Base-by-base conservation (phyloP, 2,329 filamentous ascomycete genomes). In the Fusarium sp. region DNA sequence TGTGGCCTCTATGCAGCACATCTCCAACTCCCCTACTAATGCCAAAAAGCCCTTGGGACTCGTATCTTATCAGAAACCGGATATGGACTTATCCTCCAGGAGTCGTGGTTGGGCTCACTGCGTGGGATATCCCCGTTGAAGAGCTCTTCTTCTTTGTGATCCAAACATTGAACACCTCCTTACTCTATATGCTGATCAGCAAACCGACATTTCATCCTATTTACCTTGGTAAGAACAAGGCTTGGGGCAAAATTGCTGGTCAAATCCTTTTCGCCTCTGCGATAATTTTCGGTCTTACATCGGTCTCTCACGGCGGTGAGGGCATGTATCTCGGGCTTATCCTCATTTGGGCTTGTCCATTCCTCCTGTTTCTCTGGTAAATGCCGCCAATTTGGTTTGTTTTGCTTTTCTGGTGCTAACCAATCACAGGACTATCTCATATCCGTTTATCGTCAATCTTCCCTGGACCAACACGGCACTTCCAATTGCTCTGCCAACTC, bases 91-190 rank as follows among this genome's bases (percentile, higher is more conserved):
- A 93, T 73, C 91, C 91, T 3, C 79, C 83, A 13, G 81, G 88
- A 73, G 91, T 87, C 20, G 86, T 93, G 33, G 73, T 91, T 36
- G 92, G 91, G 0, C 84, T 84, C 1, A 90, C 83, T 2, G 75
- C 92, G 17, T 87, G 87, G 72, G 81, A 82, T n/a, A 91, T 94
- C 18, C 91, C 92, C 0, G 77, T 85, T 6, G 92, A 94, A 73
- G 91, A 94, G 76, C 78, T 93, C 6, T 93, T 93, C 79, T 94
- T 94, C 83, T 94, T 94, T 76, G 79, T 92, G 20, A 87, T 94
- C 24, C 92, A 94, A 78, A 93, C 91, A 2, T 93, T 92, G 78
- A 92, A 88, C 73, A 92, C 91, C 0, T 85, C 88, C 1, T 79
- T 93, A 50, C 76, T 94, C 10, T 94, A 93, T 73, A 82, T 92